Evolutionary conservation across 495 filamentous ascomycete species (phyloP), one percentile per base, ranked within the genome.

Genomic region (Annulohypoxylon moriforme): DNA sequence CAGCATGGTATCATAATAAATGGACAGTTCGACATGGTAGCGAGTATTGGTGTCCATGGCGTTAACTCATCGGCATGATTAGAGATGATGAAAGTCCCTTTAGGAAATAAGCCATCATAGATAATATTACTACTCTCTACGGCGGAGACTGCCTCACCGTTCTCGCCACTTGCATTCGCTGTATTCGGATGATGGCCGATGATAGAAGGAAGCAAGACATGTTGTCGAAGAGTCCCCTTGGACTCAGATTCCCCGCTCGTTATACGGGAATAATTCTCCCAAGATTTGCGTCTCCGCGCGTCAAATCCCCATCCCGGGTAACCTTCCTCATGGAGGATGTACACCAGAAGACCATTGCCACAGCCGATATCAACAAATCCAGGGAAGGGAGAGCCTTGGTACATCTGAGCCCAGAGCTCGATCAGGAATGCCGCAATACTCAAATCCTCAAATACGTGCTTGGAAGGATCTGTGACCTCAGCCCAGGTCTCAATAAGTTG

Each of bases 1-100:
- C 96, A 99, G 81, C 96, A 99, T 1, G 96, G 96, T 40, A 98
- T 97, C 57, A 90, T 90, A 27, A 99, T 87, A 73, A 97, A 99
- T 0, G 94, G 92, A 55, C 86, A 91, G 14, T 86, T 72, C 18
- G 92, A 92, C 1, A 92, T 81, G 29, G 89, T 87, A 29, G 94
- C 93, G 47, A 99, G 86, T 33, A 97, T 86, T 1, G 96, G 96
- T 0, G 96, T 98, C 96, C 96, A 99, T 4, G 92, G 86, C 1
- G 96, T 98, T 10, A 99, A 84, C 80, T 99, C 94, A 77, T 99
- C 96, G 20, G 96, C 93, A 76, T 98, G 96, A 75, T 98, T 98
- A 46, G 93, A 95, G 67, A 99, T 94, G 60, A 99, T 92, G 74
- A 99, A 99, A 0, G 93, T 97, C 29, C 89, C 89, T 29, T 79